These are phyloP conservation scores for Suillus subaureus DNA, from an alignment of 768 basidiomycete genomes.

Conservation along the genomic window DNA sequence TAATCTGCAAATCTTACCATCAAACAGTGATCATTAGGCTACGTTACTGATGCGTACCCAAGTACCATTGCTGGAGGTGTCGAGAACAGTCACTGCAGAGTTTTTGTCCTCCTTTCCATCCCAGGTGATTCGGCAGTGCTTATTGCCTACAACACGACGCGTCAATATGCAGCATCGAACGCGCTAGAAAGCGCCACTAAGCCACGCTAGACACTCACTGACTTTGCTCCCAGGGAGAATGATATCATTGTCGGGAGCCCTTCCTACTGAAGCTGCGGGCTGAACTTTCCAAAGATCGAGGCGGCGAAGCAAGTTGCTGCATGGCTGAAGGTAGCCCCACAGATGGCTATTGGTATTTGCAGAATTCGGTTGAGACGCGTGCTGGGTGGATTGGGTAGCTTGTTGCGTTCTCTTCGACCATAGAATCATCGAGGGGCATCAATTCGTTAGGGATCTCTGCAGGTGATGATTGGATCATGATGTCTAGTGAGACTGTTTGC, in stretches of 20 bases:
- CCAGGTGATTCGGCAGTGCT: slow-evolving; percentile 41
- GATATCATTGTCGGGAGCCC: slow-evolving; percentile 52
- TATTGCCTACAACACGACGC: slow-evolving; percentile 38
- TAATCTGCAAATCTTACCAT: slow-evolving; percentile 32
- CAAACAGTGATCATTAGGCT: not conserved
- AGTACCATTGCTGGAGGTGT: slow-evolving; percentile 47
- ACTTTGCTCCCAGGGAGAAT: slow-evolving; percentile 72
- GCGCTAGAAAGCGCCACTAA: slow-evolving; percentile 14
- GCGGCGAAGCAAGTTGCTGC: slow-evolving; percentile 49
- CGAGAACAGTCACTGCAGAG: slow-evolving; percentile 36
- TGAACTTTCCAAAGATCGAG: slow-evolving; percentile 64
- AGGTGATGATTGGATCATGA: slow-evolving; percentile 8
- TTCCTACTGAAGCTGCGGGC: slow-evolving; percentile 55
- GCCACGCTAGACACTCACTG: slow-evolving; percentile 48
- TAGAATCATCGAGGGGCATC: slow-evolving; percentile 28
- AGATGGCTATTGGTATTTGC: slow-evolving; percentile 39
- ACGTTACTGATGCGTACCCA: slow-evolving; percentile 29
- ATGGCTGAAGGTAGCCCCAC: slow-evolving; percentile 76
- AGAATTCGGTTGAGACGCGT: slow-evolving; percentile 30
- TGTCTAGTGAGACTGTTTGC: not conserved
- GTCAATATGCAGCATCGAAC: slow-evolving; percentile 20
- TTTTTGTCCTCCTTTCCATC: slow-evolving; percentile 34
- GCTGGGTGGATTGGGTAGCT: slow-evolving; percentile 43
- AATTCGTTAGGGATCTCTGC: slow-evolving; percentile 20
- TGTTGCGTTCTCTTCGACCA: slow-evolving; percentile 40